phyloP scores from a whole-genome alignment of 2,329 filamentous ascomycete genomes.

The Colletotrichum karsti region DNA sequence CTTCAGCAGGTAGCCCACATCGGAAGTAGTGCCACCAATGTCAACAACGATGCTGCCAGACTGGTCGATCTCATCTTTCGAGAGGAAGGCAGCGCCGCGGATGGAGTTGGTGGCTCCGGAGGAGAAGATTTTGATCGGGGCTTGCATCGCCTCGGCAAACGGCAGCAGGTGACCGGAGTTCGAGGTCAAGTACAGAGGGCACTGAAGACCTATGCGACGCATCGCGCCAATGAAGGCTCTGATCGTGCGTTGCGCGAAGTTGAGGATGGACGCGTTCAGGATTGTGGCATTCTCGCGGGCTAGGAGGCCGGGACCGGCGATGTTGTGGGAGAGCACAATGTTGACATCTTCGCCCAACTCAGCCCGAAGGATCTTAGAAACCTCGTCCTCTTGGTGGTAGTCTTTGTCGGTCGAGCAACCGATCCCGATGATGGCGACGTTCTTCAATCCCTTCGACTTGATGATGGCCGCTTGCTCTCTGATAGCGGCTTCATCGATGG shows the following conservation, averaged over 20 bases:
- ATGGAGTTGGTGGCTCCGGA: slow-evolving; percentile 36
- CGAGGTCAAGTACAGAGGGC: slow-evolving; percentile 55
- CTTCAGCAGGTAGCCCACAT: slow-evolving; percentile 32
- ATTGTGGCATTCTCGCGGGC: slow-evolving; percentile 63
- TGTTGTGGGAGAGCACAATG: slow-evolving; percentile 39
- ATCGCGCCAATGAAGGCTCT: slow-evolving; percentile 54
- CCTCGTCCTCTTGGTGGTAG: slow-evolving; percentile 59
- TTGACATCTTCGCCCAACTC: slow-evolving; percentile 44
- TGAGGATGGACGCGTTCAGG: slow-evolving; percentile 59
- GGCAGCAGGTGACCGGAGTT: slow-evolving; percentile 52
- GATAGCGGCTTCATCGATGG: slow-evolving; percentile 22
- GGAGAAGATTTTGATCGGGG: slow-evolving; percentile 33
- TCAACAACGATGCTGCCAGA: slow-evolving; percentile 32
- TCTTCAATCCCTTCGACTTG: slow-evolving; percentile 36
- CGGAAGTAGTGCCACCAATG: slow-evolving; percentile 34
- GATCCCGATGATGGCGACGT: slow-evolving; percentile 64
- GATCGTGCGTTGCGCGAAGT: slow-evolving; percentile 55
- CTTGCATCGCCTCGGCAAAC: slow-evolving; percentile 32
- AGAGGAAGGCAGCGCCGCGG: slow-evolving; percentile 32
- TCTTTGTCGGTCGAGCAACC: slow-evolving; percentile 66
- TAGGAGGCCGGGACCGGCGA: slow-evolving; percentile 48
- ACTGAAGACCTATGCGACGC: slow-evolving; percentile 45
- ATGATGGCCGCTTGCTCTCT: slow-evolving; percentile 31
- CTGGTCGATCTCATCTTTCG: slow-evolving; percentile 3
- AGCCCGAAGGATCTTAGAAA: slow-evolving; percentile 53